Base-by-base conservation (phyloP, 495 filamentous ascomycete genomes). In the Poronia punctata region DNA sequence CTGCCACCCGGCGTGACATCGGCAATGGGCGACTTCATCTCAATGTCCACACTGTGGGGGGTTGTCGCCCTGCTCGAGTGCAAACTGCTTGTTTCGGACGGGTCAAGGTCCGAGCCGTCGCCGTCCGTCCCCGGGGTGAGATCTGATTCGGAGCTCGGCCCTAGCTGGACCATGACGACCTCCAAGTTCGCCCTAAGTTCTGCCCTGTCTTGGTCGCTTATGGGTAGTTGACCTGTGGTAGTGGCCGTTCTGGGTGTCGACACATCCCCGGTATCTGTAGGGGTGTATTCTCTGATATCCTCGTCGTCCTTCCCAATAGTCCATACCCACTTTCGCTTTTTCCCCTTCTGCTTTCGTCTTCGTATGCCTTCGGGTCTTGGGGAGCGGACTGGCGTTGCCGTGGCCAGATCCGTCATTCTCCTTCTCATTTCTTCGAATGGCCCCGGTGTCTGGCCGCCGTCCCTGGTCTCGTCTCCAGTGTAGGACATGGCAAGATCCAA, bases 391-490 rank as follows among this genome's bases (percentile, higher is more conserved):
- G 62, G 56, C 3, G 61, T 60, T 21, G 66, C 61, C 35, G 60
- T 56, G 20, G 53, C 44, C 43, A 74, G 46, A 39, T 61, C 38
- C 26, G 67, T 71, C 61, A 75, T 68, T 27, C 70, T 61, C 0
- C 74, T 56, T 14, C 72, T 60, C 70, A 74, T 74, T 42, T 77
- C 72, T 48, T 77, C 74, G 23, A 75, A 77, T 5, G 74, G 72
- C 0, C 74, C 71, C 0, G 74, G 72, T 0, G 72, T 77, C 50
- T 71, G 64, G 1, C 72, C 74, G 5, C 74, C 72, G 41, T 77
- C 71, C 26, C 68, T 61, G 0, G 66, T 72, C 33, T 73, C 65
- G 31, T 66, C 61, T 27, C 57, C 56, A 5, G 68, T 60, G 44
- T 74, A 70, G 20, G 70, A 61, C 61, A 72, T 66, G 20, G 66